Evolutionary conservation across 1,284 basidiomycete species (phyloP).

Genomic region (Papiliotrema fonsecae): DNA sequence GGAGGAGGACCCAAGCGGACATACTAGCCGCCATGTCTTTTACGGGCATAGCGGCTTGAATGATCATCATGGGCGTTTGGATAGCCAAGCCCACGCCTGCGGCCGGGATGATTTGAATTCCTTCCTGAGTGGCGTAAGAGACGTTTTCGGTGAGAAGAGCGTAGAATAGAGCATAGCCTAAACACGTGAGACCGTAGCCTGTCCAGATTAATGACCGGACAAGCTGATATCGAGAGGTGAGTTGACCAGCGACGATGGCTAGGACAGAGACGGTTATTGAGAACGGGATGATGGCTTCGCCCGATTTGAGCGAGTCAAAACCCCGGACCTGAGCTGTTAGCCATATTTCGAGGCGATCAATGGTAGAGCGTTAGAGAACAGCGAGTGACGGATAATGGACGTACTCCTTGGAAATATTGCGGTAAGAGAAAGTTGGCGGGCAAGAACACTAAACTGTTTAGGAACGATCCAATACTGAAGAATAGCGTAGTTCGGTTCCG

Average conservation of each 20-base stretch:
- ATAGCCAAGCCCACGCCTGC: conserved; percentile 30
- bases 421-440: conserved; percentile 34
- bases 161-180: conserved; percentile 33
- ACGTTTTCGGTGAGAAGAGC: conserved; percentile 20
- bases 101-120: conserved; percentile 22
- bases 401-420: conserved; percentile 42
- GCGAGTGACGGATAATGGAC: conserved; percentile 3
- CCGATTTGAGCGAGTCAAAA: conserved; percentile 17
- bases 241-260: conserved; percentile 30
- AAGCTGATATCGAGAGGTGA: conserved; percentile 30
- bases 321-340: conserved; percentile 16
- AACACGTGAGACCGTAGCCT: conserved; percentile 28
- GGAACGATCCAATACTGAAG: conserved; percentile 32
- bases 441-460: conserved; percentile 34
- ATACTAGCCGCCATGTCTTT: conserved; percentile 46
- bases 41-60: conserved; percentile 44
- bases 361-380: no score
- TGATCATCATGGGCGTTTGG: conserved; percentile 31
- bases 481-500: conserved; percentile 40
- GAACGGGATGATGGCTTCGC: conserved; percentile 29
- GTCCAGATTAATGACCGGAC: conserved; percentile 39
- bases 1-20: conserved; percentile 31
- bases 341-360: no score
- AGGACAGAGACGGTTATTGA: conserved; percentile 17
- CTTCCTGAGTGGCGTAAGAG: conserved; percentile 20